These are phyloP conservation scores for Dipodascus geniculatus DNA, from an alignment of 805 yeast species.

Conservation along the genomic window DNA sequence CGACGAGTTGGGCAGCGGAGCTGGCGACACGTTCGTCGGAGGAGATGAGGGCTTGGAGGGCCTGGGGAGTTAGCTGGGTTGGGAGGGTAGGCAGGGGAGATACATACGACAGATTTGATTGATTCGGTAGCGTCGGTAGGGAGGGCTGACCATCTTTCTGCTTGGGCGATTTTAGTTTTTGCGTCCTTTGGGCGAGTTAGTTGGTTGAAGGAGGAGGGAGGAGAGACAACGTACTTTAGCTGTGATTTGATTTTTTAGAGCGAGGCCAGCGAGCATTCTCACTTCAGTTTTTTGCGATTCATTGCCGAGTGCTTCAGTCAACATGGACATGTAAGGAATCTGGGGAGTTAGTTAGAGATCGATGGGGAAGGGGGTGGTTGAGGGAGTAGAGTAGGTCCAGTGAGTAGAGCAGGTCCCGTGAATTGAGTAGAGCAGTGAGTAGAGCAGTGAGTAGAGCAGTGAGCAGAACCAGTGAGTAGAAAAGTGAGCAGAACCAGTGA, in stretches of 20 bases:
- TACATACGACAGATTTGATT: constrained; percentile 38
- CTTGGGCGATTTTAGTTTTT: constrained; percentile 43
- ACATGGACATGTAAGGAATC: constrained; percentile 48
- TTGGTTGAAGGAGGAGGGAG: constrained; percentile 8
- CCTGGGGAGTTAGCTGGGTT: constrained; percentile 14
- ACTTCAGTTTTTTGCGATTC: constrained; percentile 60
- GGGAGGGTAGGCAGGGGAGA: constrained; percentile 1
- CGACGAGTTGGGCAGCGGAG: constrained; percentile 86
- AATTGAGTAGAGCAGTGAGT: constrained; percentile 18
- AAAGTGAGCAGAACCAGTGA: too few relatives aligned
- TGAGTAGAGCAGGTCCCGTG: background rate
- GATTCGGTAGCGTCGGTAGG: constrained; percentile 43
- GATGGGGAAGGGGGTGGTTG: too few relatives aligned
- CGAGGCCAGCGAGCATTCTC: constrained; percentile 82
- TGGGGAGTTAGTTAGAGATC: constrained; percentile 10
- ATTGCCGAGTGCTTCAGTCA: constrained; percentile 62
- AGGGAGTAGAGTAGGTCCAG: background rate
- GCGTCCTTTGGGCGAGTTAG: constrained; percentile 30
- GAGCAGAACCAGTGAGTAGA: too few relatives aligned
- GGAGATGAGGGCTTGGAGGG: constrained; percentile 52
- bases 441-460: too few relatives aligned
- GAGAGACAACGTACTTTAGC: constrained; percentile 37
- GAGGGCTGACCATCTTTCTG: constrained; percentile 63
- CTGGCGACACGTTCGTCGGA: constrained; percentile 70
- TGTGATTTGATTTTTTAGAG: constrained; percentile 75